These are phyloP conservation scores for Halophytophthora polymorphica DNA, from an alignment of 352 stramenopile species.

Conservation along the genomic window DNA sequence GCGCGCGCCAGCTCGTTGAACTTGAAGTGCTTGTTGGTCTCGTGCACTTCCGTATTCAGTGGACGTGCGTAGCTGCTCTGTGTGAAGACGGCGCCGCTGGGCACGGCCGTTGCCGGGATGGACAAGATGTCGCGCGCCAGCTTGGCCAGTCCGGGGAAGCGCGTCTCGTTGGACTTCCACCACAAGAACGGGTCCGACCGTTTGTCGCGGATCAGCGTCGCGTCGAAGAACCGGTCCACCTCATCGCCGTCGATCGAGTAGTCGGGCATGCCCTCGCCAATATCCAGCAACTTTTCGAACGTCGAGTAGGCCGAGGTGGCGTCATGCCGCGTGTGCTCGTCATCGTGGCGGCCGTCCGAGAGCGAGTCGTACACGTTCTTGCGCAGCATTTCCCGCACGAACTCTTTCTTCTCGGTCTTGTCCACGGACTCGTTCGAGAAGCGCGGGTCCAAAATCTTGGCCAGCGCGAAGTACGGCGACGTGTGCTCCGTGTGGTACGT, in stretches of 20 bases:
- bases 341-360: conserved; percentile 48
- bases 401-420: conserved; percentile 73
- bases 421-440: conserved; percentile 81
- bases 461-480: conserved; percentile 66
- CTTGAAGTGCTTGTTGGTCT: conserved; percentile 77
- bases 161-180: conserved; percentile 83
- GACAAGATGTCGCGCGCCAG: conserved; percentile 73
- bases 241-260: conserved; percentile 78
- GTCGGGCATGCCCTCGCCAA: conserved; percentile 74
- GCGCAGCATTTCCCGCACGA: conserved; percentile 69
- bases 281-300: conserved; percentile 79
- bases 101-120: conserved; percentile 65
- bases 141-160: conserved; percentile 67
- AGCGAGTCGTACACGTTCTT: conserved; percentile 70
- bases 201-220: conserved; percentile 77
- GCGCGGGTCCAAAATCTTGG: conserved; percentile 74
- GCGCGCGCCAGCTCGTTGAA: conserved; percentile 68
- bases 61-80: conserved; percentile 56
- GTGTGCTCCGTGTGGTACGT: conserved; percentile 68
- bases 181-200: conserved; percentile 75
- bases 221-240: conserved; percentile 81
- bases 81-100: conserved; percentile 70
- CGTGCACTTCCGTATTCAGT: conserved; percentile 49
- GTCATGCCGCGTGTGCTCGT: conserved; percentile 54
- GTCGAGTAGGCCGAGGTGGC: conserved; percentile 70